A percentile compares a stretch with the other conserved stretches of the same genome.
phyloP scores from a whole-genome alignment of 2,329 filamentous ascomycete genomes.

The Diatrype stigma region DNA sequence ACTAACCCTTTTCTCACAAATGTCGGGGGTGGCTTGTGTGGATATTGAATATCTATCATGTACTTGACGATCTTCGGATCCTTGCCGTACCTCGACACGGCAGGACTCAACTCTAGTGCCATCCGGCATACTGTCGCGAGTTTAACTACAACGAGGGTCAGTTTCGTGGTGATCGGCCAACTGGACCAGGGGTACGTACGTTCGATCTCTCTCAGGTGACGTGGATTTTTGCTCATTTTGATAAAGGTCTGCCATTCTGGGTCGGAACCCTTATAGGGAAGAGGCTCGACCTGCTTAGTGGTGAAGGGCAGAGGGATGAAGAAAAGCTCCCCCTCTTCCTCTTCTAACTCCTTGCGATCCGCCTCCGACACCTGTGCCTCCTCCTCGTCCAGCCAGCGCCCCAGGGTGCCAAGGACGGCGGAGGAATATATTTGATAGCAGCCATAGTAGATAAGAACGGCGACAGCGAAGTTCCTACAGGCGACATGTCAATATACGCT shows the following conservation, averaged over 20 bases:
- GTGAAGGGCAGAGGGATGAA: slow-evolving; percentile 63
- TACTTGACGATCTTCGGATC: slow-evolving; percentile 44
- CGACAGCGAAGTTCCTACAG: slow-evolving; percentile 23
- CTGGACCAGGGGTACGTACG: slow-evolving; percentile 35
- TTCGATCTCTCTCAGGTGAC: slow-evolving; percentile 44
- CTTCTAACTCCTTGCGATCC: slow-evolving; percentile 36
- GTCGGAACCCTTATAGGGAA: slow-evolving; percentile 51
- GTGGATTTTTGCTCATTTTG: slow-evolving; percentile 50
- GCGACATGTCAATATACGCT: no score
- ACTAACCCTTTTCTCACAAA: slow-evolving; percentile 58
- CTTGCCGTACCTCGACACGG: slow-evolving; percentile 43
- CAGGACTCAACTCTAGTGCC: slow-evolving; percentile 38
- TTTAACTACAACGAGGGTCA: slow-evolving; percentile 33
- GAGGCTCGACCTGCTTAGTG: slow-evolving; percentile 41
- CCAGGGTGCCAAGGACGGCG: slow-evolving; percentile 43
- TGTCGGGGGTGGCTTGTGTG: slow-evolving; percentile 53
- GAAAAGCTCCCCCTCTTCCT: slow-evolving; percentile 39
- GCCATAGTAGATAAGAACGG: slow-evolving; percentile 28
- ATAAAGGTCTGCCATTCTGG: slow-evolving; percentile 62
- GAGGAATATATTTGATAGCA: slow-evolving; percentile 40
- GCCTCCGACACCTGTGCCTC: slow-evolving; percentile 39
- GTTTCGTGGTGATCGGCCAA: no score
- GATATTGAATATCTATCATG: slow-evolving; percentile 62
- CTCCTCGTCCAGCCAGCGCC: slow-evolving; percentile 38
- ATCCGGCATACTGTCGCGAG: slow-evolving; percentile 39